Evolutionary conservation across 176 grass and related monocot genomes (phyloP), one percentile per base, ranked within the genome.

Genomic region (Carex littledalei): DNA sequence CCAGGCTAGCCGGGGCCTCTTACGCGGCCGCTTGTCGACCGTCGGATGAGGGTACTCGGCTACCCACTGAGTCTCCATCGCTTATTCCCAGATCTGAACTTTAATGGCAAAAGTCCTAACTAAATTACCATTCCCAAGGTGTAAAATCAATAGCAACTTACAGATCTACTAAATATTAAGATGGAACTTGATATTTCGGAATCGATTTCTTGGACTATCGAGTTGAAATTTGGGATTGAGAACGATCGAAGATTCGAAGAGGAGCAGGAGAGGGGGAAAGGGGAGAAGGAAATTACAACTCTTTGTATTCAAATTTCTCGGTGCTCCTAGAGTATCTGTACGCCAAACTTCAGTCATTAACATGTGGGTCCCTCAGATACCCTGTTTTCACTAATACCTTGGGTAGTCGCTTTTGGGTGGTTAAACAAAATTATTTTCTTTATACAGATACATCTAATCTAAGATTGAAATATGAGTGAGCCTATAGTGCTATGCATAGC

Each of bases 51-150:
- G 88, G 77, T 90, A 90, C 67, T 98, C 95, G 49, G 88, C 86
- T 41, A 98, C 84, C 95, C 92, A 93, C 88, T 93, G 95, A 16
- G 92, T 94, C 86, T 94, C 89, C 95, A 98, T 98, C 81, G 49
- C 79, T 81, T 26, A 84, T 43, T 90, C 79, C 35, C 66, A 20
- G 82, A 68, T 85, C 86, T 43, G 84, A 1, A 50, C 41, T 50
- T 26, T 8, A 65, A 22, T 54, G 5, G 15, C 60, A 6, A 65
- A 53, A 8, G 21, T 50, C 18, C 37, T 32, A 50, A 32, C n/a
- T 24, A 83, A 43, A 45, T 83, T 68, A 49, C 41, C 62, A 83
- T 53, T 31, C 24, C 39, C 58, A 2, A 54, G 60, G 32, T 21
- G 39, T 43, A 26, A 80, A 31, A 60, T 22, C 79, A 22, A 81